These are phyloP conservation scores for Apiotrichum akiyoshidainum DNA, from an alignment of 1,284 basidiomycete species.

Conservation along the genomic window DNA sequence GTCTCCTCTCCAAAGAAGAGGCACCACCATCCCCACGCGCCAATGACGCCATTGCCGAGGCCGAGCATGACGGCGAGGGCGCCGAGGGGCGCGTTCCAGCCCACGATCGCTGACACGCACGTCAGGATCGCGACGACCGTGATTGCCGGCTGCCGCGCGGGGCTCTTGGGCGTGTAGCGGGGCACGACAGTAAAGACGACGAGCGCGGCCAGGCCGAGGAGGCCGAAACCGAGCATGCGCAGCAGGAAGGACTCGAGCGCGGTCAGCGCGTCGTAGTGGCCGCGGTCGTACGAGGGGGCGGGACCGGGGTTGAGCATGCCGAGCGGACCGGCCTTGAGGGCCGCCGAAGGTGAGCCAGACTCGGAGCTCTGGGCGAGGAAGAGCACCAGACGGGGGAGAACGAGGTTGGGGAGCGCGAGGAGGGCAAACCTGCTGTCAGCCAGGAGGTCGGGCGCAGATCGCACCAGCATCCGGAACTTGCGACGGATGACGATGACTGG, in stretches of 20 bases:
- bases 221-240: constrained; percentile 38
- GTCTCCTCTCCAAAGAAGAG: constrained; percentile 43
- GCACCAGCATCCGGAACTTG: too few species aligned
- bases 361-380: constrained; percentile 44
- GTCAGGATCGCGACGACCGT: constrained; percentile 37
- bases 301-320: constrained; percentile 3
- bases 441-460: neutral
- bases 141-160: constrained; percentile 33
- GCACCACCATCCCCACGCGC: constrained; percentile 49
- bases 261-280: constrained; percentile 45
- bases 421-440: constrained; percentile 35
- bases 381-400: constrained; percentile 48
- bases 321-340: constrained; percentile 3
- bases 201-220: constrained; percentile 36
- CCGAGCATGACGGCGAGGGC: constrained; percentile 37
- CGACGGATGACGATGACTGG: neutral
- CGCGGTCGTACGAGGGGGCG: constrained; percentile 19
- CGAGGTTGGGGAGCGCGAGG: constrained; percentile 41
- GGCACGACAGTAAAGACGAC: constrained; percentile 41
- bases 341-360: constrained; percentile 11
- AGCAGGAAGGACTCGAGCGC: constrained; percentile 43
- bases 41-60: constrained; percentile 38
- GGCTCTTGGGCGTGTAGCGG: constrained; percentile 28
- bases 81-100: constrained; percentile 41
- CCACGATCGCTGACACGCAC: constrained; percentile 28